Evolutionary conservation across 306 rosid species (phyloP), one percentile per base, ranked within the genome.

Genomic region (Cicer cuneatum): DNA sequence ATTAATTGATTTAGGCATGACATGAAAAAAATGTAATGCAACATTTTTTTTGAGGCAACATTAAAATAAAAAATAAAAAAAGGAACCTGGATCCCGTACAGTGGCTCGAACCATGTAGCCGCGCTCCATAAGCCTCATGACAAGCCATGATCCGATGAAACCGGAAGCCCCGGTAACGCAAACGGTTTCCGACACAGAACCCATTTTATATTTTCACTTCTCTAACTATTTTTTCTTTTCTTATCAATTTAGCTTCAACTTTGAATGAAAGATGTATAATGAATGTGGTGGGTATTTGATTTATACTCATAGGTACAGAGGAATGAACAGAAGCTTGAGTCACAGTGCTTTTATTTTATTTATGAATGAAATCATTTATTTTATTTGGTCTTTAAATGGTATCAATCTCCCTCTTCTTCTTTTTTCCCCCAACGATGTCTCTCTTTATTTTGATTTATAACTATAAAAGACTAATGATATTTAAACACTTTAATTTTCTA

Each of bases 91-190:
- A 69, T 92, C 88, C 7, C 96, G 89, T 5, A 92, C 92, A 61
- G 96, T 92, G 84, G 98, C 98, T 74, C 96, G 88, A 46, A 92
- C 96, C 0, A 75, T 84, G 66, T 92, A 90, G 35, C 89, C 92
- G 4, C 75, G 84, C 58, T 88, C 87, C 0, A 92, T 75, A 64
- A 92, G 96, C 57, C 90, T 79, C 98, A 88, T 90, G 58, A 88
- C 70, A 19, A 90, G 93, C 98, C 98, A 92, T 21, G 98, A 92
- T 0, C 93, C 96, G 1, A 92, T 74, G 61, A 83, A 92, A 37
- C 98, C 98, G 0, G 93, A 15, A 2, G 98, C 98, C 1, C 98
- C 98, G 0, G 96, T 90, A 4, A 90, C 98, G 6, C 96, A 90
- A 35, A 92, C 92, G 5, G 74, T 73, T 59, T 89, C 77, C 0